These are phyloP conservation scores for Rhododendron simsii DNA, from an alignment of 148 eudicot genomes.

Conservation along the genomic window DNA sequence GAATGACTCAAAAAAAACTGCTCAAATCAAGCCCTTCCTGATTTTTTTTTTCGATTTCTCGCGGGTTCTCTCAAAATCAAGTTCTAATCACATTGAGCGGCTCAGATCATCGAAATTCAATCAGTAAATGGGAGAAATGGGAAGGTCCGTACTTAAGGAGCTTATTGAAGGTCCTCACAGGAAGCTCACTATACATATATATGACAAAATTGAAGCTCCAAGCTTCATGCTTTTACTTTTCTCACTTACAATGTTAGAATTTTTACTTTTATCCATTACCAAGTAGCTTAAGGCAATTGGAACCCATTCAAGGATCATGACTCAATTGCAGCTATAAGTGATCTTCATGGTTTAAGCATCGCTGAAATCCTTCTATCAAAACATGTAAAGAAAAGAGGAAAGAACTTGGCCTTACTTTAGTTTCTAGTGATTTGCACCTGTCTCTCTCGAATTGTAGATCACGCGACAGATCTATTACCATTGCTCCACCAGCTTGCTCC, in stretches of 20 bases:
- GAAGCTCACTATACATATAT: no score
- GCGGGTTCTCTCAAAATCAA: no score
- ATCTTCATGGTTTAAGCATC: background rate
- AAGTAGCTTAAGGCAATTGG: background rate
- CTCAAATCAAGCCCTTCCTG: no score
- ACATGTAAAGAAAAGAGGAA: background rate
- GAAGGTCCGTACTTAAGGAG: no score
- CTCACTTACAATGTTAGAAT: background rate
- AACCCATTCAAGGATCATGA: background rate
- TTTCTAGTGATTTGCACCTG: conserved; percentile 38
- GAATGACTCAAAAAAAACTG: no score
- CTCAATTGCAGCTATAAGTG: background rate
- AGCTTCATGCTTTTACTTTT: background rate
- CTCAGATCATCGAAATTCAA: no score
- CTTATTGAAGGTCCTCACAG: no score
- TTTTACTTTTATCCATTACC: background rate
- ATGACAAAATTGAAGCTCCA: background rate
- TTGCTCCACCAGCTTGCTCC: conserved; percentile 30
- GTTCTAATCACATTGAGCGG: no score
- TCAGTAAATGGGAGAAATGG: no score
- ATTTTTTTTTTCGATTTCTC: no score
- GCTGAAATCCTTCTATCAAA: background rate
- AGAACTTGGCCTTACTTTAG: conserved; percentile 29
- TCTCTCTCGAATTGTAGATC: conserved; percentile 50
- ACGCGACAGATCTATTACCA: conserved; percentile 22